A percentile compares a stretch with the other conserved stretches of the same genome.
These are phyloP conservation scores for Nicotiana attenuata DNA, from an alignment of 257 asterid genomes.

Conservation along the genomic window DNA sequence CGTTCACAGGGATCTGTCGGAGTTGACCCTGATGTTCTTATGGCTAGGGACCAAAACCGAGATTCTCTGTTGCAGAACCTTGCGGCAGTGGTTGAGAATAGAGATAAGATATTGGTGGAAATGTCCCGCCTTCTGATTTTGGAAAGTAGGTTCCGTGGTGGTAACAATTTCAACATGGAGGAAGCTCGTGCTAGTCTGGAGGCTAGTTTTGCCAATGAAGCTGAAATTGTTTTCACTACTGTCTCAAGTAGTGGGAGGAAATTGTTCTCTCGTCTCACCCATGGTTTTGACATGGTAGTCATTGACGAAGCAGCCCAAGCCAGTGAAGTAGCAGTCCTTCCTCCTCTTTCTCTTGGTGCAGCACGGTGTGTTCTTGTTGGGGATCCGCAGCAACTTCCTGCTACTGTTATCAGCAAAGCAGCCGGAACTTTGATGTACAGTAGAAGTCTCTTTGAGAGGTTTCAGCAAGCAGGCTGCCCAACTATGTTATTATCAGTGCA, in stretches of 20 bases:
- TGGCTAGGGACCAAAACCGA: constrained; percentile 94
- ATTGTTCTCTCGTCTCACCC: constrained; percentile 87
- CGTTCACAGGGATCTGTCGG: constrained; percentile 98
- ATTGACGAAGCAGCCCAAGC: constrained; percentile 99
- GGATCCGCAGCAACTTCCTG: constrained; percentile 99
- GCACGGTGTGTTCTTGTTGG: constrained; percentile 99
- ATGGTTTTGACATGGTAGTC: constrained; percentile 99
- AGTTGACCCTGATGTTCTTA: constrained; percentile 90
- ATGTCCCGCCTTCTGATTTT: constrained; percentile 86
- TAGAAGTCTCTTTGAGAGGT: constrained; percentile 97
- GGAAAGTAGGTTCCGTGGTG: constrained; percentile 77
- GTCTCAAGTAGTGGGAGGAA: constrained; percentile 98
- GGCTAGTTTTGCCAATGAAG: constrained; percentile 99
- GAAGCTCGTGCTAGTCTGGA: constrained; percentile 96
- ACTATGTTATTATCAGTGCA: constrained; percentile 95
- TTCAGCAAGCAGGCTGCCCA: constrained; percentile 98
- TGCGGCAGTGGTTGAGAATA: constrained; percentile 88
- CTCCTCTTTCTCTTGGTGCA: constrained; percentile 98
- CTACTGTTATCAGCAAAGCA: constrained; percentile 97
- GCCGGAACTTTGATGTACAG: constrained; percentile 97
- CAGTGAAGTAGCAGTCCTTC: constrained; percentile 90
- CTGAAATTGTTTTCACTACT: constrained; percentile 95
- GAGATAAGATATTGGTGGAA: constrained; percentile 90
- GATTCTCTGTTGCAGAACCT: constrained; percentile 75
- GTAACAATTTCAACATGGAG: constrained; percentile 74